Conservation (phyloP, 768 basidiomycete species). For the Mrakia hoshinonis region DNA sequence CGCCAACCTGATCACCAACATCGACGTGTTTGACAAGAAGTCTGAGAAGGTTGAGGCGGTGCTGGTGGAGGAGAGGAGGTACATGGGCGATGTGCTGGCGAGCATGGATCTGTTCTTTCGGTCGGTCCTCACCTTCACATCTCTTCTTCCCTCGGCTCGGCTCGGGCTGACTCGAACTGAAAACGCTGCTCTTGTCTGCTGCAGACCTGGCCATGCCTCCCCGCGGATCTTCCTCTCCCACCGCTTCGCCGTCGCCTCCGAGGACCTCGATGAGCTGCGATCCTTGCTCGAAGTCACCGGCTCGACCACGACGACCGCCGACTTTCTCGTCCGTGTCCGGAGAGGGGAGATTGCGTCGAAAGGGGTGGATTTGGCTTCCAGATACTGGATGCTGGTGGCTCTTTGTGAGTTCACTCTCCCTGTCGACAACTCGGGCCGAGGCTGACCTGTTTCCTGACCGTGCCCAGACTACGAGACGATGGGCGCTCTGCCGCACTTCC, state of each 20-base stretch:
- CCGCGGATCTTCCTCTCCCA: background rate
- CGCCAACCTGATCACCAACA: background rate
- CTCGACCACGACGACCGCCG: background rate
- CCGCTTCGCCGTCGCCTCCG: background rate
- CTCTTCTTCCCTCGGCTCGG: background rate
- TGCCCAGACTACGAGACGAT: slow-evolving; percentile 2
- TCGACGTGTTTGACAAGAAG: background rate
- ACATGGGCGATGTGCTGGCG: background rate
- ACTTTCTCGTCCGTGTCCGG: background rate
- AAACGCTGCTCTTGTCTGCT: background rate
- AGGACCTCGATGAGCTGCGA: slow-evolving; percentile 1
- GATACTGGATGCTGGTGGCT: background rate
- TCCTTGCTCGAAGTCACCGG: background rate
- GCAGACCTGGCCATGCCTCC: background rate
- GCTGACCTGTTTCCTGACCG: too few relatives aligned
- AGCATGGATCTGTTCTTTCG: background rate
- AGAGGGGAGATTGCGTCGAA: background rate
- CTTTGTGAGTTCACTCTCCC: too few relatives aligned
- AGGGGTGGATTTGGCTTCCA: background rate
- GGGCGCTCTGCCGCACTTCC: background rate
- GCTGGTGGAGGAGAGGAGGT: background rate
- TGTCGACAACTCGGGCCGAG: too few relatives aligned
- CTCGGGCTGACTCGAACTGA: background rate
- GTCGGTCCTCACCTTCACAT: background rate
- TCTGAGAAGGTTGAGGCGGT: background rate